Evolutionary conservation across 2,329 filamentous ascomycete species (phyloP).

Genomic region (Raffaelea albimanens): DNA sequence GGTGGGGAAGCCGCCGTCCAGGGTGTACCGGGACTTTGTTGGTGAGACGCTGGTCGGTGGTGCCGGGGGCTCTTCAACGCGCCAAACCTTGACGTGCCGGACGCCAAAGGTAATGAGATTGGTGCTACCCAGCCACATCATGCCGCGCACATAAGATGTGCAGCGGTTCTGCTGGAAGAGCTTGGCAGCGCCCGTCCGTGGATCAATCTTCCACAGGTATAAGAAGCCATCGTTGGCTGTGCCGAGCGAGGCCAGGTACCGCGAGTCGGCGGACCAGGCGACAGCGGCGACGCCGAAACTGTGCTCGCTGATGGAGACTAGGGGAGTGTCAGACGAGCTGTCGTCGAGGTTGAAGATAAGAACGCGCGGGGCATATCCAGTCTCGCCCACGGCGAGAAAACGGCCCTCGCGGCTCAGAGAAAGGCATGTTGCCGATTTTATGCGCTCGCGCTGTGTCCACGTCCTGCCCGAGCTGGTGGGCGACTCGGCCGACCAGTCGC

Average conservation of each 20-base stretch:
- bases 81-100: conserved; percentile 90
- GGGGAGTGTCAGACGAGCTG: conserved; percentile 66
- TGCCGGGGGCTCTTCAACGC: conserved; percentile 55
- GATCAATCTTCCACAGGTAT: conserved; percentile 80
- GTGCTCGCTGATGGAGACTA: conserved; percentile 83
- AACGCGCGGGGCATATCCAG: conserved; percentile 85
- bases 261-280: conserved; percentile 80
- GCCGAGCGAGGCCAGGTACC: conserved; percentile 80
- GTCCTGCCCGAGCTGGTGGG: conserved; percentile 51
- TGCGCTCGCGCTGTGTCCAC: conserved; percentile 82
- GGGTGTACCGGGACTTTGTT: conserved; percentile 47
- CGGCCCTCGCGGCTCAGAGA: conserved; percentile 79
- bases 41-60: conserved; percentile 26
- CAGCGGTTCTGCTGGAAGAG: conserved; percentile 84
- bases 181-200: conserved; percentile 69
- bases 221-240: conserved; percentile 88
- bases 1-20: conserved; percentile 24
- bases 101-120: conserved; percentile 79
- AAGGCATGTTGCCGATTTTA: conserved; percentile 89
- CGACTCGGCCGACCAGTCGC: conserved; percentile 52
- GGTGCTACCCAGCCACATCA: conserved; percentile 81
- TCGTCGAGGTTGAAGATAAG: conserved; percentile 83
- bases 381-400: conserved; percentile 88
- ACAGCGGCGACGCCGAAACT: conserved; percentile 81
- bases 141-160: conserved; percentile 74